phyloP scores from a whole-genome alignment of 441 rosid genomes.

The Gossypium aridum region DNA sequence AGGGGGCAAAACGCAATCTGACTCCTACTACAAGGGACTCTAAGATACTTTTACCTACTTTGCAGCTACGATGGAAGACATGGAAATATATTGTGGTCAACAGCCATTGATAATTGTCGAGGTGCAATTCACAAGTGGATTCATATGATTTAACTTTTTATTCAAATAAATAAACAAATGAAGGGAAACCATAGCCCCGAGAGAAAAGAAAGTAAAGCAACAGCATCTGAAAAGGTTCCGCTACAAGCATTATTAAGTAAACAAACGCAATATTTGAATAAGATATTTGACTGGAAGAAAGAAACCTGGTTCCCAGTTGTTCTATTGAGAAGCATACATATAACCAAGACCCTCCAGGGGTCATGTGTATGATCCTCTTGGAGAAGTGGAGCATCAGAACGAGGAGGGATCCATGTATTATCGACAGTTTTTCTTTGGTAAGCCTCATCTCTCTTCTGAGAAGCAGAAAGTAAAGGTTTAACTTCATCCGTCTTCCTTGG shows the following conservation, averaged over 20 bases:
- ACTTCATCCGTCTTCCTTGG: neutral
- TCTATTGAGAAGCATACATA: conserved; percentile 74
- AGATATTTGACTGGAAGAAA: neutral
- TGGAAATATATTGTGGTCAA: neutral
- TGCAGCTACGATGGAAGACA: neutral
- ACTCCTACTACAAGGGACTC: too few species aligned
- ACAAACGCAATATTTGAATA: neutral
- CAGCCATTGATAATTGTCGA: neutral
- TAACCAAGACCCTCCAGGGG: conserved; percentile 75
- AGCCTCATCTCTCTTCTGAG: conserved; percentile 49
- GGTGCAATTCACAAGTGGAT: neutral
- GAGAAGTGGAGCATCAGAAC: conserved; percentile 41
- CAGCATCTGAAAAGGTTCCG: neutral
- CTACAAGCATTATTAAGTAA: neutral
- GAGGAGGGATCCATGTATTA: conserved; percentile 62
- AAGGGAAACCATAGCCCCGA: too few species aligned
- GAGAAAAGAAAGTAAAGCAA: neutral
- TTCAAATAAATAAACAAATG: too few species aligned
- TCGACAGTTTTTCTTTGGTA: conserved; percentile 39
- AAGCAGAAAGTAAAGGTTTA: conserved; percentile 19
- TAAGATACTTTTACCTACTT: too few species aligned
- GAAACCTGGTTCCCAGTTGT: conserved; percentile 59
- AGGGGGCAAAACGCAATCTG: too few species aligned
- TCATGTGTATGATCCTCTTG: conserved; percentile 65
- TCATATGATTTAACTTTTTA: too few species aligned